Evolutionary conservation across 192 early-diverging fungal species (phyloP).

Genomic region (Chytriomyces confervae): DNA sequence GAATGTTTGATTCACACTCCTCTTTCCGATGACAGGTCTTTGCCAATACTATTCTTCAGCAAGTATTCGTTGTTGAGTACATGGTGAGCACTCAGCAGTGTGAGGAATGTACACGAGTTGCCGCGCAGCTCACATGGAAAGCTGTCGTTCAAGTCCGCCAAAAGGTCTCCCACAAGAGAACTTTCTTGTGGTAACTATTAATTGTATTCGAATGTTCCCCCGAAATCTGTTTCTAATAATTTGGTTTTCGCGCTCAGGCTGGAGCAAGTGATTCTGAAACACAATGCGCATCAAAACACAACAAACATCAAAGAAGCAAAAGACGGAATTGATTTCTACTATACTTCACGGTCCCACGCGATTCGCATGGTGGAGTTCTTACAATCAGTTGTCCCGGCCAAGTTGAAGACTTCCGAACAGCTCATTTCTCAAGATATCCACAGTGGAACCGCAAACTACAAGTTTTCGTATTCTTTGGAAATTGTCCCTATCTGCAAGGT

Average conservation of each 20-base stretch:
- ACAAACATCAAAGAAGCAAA: constrained; percentile 97
- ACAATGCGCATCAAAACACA: constrained; percentile 95
- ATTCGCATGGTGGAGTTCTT: constrained; percentile 97
- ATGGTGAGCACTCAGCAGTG: constrained; percentile 92
- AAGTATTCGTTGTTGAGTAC: constrained; percentile 95
- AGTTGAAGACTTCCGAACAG: constrained; percentile 91
- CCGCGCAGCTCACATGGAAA: constrained; percentile 98
- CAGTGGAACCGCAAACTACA: constrained; percentile 88
- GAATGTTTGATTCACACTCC: too few relatives aligned
- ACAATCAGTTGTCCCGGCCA: constrained; percentile 79
- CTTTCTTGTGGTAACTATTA: constrained; percentile 78
- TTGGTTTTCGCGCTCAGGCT: constrained; percentile 44
- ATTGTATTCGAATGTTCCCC: not conserved
- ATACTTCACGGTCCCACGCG: constrained; percentile 84
- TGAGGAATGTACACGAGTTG: constrained; percentile 93
- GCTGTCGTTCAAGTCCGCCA: constrained; percentile 98
- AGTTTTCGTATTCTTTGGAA: constrained; percentile 96
- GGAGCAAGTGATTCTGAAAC: constrained; percentile 98
- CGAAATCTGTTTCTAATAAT: not conserved
- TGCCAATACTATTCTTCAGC: constrained; percentile 94
- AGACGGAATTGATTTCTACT: constrained; percentile 98
- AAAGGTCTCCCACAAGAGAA: constrained; percentile 95
- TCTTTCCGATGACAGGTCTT: constrained; percentile 64
- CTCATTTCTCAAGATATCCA: constrained; percentile 97
- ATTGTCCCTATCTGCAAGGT: constrained; percentile 91